Evolutionary conservation across 1,139 yeast genomes (phyloP).

Genomic region (Geotrichum cucujoidarum): DNA sequence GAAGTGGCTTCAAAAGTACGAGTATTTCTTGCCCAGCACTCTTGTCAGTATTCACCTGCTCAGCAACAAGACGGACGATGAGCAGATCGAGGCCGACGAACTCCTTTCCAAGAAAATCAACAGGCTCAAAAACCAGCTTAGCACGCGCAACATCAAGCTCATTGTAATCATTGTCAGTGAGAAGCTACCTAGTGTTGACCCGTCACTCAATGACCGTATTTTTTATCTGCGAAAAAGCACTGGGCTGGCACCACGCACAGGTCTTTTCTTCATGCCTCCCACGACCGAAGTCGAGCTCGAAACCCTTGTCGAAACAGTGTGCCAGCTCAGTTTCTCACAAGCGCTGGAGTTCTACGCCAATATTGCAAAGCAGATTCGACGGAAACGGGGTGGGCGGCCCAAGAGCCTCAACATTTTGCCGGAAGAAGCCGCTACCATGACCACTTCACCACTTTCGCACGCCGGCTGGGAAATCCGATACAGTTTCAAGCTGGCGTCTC

Average conservation of each 20-base stretch:
- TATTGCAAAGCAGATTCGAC: conserved; percentile 39
- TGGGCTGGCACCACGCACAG: conserved; percentile 43
- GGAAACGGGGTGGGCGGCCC: conserved; percentile 28
- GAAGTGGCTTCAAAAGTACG: conserved; percentile 50
- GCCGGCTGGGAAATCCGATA: conserved; percentile 48
- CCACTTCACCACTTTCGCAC: conserved; percentile 30
- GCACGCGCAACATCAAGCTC: conserved; percentile 34
- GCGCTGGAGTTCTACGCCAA: conserved; percentile 43
- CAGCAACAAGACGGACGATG: conserved; percentile 19
- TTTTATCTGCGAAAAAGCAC: conserved; percentile 40
- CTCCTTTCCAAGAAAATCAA: conserved; percentile 38
- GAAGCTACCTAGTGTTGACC: conserved; percentile 31
- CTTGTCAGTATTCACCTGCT: conserved; percentile 43
- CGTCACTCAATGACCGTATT: conserved; percentile 39
- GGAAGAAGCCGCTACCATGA: conserved; percentile 17
- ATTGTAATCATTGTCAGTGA: conserved; percentile 36
- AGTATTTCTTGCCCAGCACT: conserved; percentile 42
- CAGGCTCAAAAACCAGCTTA: conserved; percentile 36
- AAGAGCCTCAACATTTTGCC: conserved; percentile 22
- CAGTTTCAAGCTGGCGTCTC: conserved; percentile 45
- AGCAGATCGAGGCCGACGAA: conserved; percentile 32
- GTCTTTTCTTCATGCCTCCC: conserved; percentile 42
- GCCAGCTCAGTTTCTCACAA: conserved; percentile 40
- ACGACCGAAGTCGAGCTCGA: conserved; percentile 40
- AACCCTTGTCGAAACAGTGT: conserved; percentile 39